These are phyloP conservation scores for Nicotiana tomentosiformis DNA, from an alignment of 257 asterid species.

Conservation along the genomic window DNA sequence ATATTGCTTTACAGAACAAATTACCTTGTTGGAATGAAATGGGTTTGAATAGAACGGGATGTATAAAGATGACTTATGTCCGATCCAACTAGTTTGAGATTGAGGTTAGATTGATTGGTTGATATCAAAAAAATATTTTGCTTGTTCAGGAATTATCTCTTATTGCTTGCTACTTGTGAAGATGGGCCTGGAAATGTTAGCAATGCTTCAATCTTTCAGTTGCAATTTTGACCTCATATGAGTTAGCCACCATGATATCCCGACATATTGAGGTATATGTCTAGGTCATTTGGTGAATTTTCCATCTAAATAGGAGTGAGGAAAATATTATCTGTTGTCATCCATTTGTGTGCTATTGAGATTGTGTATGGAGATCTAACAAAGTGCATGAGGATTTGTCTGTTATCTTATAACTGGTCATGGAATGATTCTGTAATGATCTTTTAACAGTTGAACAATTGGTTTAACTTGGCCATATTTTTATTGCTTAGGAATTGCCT, in stretches of 20 bases:
- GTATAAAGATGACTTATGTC: neutral
- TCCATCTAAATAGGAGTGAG: neutral
- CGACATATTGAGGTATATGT: neutral
- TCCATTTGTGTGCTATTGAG: neutral
- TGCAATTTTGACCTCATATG: slow-evolving; percentile 1
- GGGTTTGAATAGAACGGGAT: neutral
- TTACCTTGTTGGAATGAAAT: neutral
- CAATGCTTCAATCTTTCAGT: neutral
- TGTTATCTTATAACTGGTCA: neutral
- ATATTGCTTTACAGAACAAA: neutral
- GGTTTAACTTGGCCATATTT: neutral
- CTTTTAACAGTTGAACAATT: neutral
- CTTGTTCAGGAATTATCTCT: neutral
- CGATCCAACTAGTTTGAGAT: neutral
- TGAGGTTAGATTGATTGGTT: neutral
- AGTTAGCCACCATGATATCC: neutral
- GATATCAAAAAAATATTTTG: neutral
- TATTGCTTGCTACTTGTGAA: neutral
- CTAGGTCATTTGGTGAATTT: neutral
- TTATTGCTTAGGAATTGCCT: slow-evolving; percentile 48
- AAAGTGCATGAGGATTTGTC: neutral
- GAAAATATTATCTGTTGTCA: neutral
- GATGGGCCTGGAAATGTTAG: neutral
- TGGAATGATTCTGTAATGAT: neutral
- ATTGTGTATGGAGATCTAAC: neutral